Base-by-base conservation (phyloP, 768 basidiomycete species). In the Pleurotus sapidus region DNA sequence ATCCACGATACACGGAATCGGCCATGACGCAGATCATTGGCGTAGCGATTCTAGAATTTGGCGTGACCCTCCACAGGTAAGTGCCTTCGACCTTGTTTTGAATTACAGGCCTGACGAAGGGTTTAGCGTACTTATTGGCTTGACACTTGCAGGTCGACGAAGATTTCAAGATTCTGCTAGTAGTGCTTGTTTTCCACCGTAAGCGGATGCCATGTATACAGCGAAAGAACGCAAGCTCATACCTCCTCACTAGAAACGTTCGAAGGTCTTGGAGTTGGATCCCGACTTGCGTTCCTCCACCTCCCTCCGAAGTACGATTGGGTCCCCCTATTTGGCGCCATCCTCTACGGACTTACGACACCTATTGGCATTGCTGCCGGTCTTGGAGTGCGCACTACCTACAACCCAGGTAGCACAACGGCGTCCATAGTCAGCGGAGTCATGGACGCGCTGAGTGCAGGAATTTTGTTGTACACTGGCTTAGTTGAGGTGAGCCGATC, bases 151-250 rank as follows among this genome's bases (percentile, higher is more conserved):
- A n/a, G n/a, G 92, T 95, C n/a, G 85, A 88, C 63, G 72, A 79
- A 3, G 68, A 82, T 37, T 97, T 98, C 74, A 91, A 83, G 61
- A 71, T 88, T 15, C 82, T 99, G n/a, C 94, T 97, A 68, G 74
- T 93, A 58, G 96, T 98, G 51, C 69, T 97, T 23, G 74, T 94
- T 64, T 95, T 95, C 74, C 96, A 98, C 66, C 95, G 93, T 94
- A 68, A 67, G 90, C 83, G 14, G 15, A 45, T 45, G 27, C 7
- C 30, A 8, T 34, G 9, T 30, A 4, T 3, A 34, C 3, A 34
- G 14, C 14, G 7, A n/a, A 43, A n/a, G 24, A 51, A 57, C 30
- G 15, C 17, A 20, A 11, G 20, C 18, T 24, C 46, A n/a, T 42
- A 8, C 49, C 11, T 43, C 30, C 9, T 42, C 43, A 50, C 5